phyloP scores from a whole-genome alignment of 1,284 basidiomycete species.

The Papiliotrema laurentii region DNA sequence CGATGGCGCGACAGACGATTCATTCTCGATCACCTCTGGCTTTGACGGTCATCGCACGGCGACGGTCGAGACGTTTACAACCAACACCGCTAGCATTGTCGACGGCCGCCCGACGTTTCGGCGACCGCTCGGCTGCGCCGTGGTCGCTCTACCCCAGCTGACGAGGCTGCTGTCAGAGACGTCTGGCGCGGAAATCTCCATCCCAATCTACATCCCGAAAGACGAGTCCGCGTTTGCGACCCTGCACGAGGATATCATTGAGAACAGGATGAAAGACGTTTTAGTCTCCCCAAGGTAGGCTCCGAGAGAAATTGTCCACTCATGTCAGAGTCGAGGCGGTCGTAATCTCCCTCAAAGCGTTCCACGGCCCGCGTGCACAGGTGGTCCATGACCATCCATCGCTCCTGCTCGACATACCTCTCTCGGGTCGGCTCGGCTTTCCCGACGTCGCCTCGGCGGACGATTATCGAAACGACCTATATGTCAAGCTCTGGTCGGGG shows the following conservation, averaged over 20 bases:
- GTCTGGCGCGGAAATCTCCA: conserved; percentile 69
- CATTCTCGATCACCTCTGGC: conserved; percentile 40
- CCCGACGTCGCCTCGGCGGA: conserved; percentile 95
- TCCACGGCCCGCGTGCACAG: conserved; percentile 71
- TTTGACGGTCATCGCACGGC: conserved; percentile 29
- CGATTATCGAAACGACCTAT: conserved; percentile 86
- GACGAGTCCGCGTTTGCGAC: conserved; percentile 86
- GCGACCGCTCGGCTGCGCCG: conserved; percentile 89
- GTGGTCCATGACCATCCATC: conserved; percentile 81
- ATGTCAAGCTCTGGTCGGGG: conserved; percentile 89
- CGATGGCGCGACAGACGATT: conserved; percentile 40
- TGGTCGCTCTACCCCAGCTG: conserved; percentile 77
- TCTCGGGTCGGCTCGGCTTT: conserved; percentile 87
- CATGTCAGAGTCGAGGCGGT: conserved; percentile 68
- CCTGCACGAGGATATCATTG: conserved; percentile 91
- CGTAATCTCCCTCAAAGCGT: conserved; percentile 82
- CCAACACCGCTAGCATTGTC: conserved; percentile 10
- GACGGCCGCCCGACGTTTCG: conserved; percentile 54
- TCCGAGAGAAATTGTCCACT: conserved; percentile 2
- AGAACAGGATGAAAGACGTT: conserved; percentile 70
- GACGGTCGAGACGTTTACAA: conserved; percentile 24
- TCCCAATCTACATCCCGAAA: conserved; percentile 82
- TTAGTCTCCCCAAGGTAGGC: conserved; percentile 74
- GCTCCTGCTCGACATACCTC: conserved; percentile 73
- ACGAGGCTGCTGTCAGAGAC: conserved; percentile 50